phyloP scores from a whole-genome alignment of 2,329 filamentous ascomycete species.

The Penicillium sp. region DNA sequence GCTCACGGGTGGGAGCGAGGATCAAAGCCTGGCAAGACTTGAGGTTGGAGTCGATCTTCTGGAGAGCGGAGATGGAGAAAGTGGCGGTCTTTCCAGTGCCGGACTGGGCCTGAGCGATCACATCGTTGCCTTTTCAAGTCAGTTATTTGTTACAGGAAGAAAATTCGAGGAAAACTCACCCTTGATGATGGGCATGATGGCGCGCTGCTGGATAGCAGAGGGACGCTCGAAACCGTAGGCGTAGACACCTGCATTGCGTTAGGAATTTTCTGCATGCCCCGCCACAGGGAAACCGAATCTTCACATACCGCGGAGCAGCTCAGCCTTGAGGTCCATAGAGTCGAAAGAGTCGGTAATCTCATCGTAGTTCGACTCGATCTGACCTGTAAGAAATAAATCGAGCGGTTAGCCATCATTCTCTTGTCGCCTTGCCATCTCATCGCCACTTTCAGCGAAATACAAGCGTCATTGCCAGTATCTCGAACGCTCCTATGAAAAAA shows the following conservation, averaged over 20 bases:
- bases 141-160: background rate
- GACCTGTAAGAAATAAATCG: slow-evolving; percentile 54
- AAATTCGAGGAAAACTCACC: slow-evolving; percentile 52
- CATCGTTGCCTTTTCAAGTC: slow-evolving; percentile 71
- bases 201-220: slow-evolving; percentile 98
- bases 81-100: slow-evolving; percentile 99
- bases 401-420: slow-evolving; percentile 14
- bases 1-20: slow-evolving; percentile 91
- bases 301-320: slow-evolving; percentile 83
- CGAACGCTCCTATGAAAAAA: too few species aligned
- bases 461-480: too few species aligned
- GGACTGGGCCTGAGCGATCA: slow-evolving; percentile 98
- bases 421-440: slow-evolving; percentile 4
- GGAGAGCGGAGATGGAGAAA: slow-evolving; percentile 97
- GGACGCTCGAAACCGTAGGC: slow-evolving; percentile 99
- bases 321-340: slow-evolving; percentile 92
- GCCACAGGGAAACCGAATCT: slow-evolving; percentile 10
- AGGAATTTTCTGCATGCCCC: slow-evolving; percentile 27
- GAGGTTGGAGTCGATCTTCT: slow-evolving; percentile 93
- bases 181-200: slow-evolving; percentile 99
- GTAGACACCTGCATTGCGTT: slow-evolving; percentile 65
- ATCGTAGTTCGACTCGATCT: slow-evolving; percentile 99
- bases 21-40: slow-evolving; percentile 98
- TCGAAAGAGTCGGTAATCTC: slow-evolving; percentile 99
- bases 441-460: slow-evolving; percentile 1